These are phyloP conservation scores for Phlebopus sp. DNA, from an alignment of 1,284 basidiomycete species.

Conservation along the genomic window DNA sequence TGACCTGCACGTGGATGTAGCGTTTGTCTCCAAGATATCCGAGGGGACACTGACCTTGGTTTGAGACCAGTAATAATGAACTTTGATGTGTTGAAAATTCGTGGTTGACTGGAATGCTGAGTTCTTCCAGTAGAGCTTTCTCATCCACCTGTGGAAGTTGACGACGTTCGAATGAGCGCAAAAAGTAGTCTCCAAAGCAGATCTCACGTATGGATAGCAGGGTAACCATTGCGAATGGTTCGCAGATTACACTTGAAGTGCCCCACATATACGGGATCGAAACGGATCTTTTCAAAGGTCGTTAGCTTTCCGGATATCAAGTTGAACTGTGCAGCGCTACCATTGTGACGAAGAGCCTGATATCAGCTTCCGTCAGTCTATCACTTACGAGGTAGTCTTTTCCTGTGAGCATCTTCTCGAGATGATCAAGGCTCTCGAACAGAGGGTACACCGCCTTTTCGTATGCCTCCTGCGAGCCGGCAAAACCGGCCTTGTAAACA, in stretches of 20 bases:
- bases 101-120: constrained; percentile 88
- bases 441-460: constrained; percentile 68
- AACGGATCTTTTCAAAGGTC: constrained; percentile 23
- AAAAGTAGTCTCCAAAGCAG: not conserved
- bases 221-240: constrained; percentile 77
- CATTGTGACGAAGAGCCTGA: constrained; percentile 89
- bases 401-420: constrained; percentile 75
- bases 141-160: constrained; percentile 61
- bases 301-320: not conserved
- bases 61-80: constrained; percentile 82
- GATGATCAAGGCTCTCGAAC: constrained; percentile 77
- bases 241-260: constrained; percentile 95
- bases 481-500: constrained; percentile 91
- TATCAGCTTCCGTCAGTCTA: constrained; percentile 87
- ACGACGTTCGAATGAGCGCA: constrained; percentile 5
- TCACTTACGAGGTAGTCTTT: constrained; percentile 84
- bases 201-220: constrained; percentile 67
- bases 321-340: constrained; percentile 59
- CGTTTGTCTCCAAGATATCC: not conserved
- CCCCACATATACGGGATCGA: constrained; percentile 86
- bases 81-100: constrained; percentile 86
- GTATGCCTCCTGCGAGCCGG: constrained; percentile 81
- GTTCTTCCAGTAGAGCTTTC: constrained; percentile 89
- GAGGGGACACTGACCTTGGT: constrained; percentile 37
- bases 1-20: constrained; percentile 49